Conservation (phyloP, 306 rosid species). For the Quillaja saponaria region DNA sequence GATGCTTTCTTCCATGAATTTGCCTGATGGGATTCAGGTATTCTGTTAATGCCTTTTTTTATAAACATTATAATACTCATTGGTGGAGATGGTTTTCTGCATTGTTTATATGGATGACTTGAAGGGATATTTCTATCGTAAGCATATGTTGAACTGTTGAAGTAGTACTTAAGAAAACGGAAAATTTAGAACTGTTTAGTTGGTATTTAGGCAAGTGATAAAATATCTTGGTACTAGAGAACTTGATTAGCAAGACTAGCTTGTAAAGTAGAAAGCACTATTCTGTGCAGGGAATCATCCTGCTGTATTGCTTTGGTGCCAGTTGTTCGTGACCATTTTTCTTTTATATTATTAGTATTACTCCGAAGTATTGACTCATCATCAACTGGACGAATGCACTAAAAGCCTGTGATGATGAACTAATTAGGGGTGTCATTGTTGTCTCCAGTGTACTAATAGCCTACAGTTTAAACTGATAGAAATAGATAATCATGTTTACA, state of each 20-base stretch:
- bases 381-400: constrained; percentile 5
- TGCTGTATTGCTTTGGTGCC: too few relatives aligned
- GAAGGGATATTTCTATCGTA: not conserved
- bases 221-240: too few relatives aligned
- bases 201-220: too few relatives aligned
- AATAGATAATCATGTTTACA: not conserved
- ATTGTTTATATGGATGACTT: not conserved
- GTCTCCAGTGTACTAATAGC: not conserved
- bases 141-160: not conserved
- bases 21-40: constrained; percentile 98
- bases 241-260: too few relatives aligned
- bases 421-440: not conserved
- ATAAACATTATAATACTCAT: not conserved
- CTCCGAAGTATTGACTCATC: too few relatives aligned
- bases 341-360: too few relatives aligned
- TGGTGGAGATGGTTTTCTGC: too few relatives aligned
- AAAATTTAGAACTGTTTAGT: too few relatives aligned
- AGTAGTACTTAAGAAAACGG: too few relatives aligned
- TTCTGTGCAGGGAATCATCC: too few relatives aligned
- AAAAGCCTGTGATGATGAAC: constrained; percentile 1
- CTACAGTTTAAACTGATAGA: constrained; percentile 5
- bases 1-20: constrained; percentile 96
- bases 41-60: not conserved
- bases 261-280: too few relatives aligned
- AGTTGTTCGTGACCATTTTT: too few relatives aligned